Percentiles rank a stretch among this genome's conserved stretches.
Conservation (phyloP, 2,329 filamentous ascomycete genomes). For the Graphiopsis chlorocephala region DNA sequence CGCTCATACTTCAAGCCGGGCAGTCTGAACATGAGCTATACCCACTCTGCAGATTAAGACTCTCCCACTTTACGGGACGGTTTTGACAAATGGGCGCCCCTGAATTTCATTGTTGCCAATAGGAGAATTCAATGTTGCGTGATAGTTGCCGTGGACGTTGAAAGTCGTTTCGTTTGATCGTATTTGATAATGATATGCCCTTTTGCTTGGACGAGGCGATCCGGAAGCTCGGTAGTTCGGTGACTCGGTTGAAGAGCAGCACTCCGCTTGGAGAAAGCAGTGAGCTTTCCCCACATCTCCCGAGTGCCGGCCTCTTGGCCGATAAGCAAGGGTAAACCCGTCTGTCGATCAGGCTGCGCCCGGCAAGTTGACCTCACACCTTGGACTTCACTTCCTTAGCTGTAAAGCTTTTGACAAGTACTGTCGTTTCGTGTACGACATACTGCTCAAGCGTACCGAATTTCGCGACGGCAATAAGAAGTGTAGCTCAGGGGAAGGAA, state of each 20-base stretch:
- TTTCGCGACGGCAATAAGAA: background rate
- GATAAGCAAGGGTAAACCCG: background rate
- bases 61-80: background rate
- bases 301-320: background rate
- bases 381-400: background rate
- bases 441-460: background rate
- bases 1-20: background rate
- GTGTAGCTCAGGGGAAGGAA: background rate
- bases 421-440: background rate
- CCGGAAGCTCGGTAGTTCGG: background rate
- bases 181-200: background rate
- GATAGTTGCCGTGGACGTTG: background rate
- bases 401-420: background rate
- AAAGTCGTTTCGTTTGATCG: background rate
- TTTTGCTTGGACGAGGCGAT: background rate
- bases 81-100: background rate
- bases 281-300: background rate
- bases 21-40: background rate
- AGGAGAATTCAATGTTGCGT: background rate
- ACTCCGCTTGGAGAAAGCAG: background rate
- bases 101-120: background rate
- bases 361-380: background rate
- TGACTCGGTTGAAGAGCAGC: background rate
- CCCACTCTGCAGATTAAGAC: background rate
- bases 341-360: background rate